Evolutionary conservation across 352 stramenopile species (phyloP).

Genomic region (Hyaloperonospora arabidopsidis): DNA sequence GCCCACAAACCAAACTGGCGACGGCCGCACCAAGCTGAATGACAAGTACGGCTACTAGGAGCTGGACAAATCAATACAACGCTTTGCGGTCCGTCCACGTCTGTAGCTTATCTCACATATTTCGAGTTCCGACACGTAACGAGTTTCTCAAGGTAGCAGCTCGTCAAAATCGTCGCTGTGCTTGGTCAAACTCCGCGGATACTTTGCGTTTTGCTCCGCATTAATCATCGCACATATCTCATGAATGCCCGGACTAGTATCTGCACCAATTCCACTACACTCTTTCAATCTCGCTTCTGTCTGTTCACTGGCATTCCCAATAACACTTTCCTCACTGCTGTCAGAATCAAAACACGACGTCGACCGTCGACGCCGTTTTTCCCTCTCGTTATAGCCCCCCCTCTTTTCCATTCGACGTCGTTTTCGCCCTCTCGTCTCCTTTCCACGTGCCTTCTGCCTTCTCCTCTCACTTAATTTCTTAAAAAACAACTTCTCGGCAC

Average conservation of each 20-base stretch:
- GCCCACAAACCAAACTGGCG: constrained; percentile 69
- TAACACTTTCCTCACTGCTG: neutral
- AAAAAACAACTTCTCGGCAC: constrained; percentile 65
- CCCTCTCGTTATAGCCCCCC: constrained; percentile 1
- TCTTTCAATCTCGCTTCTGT: neutral
- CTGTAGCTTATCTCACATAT: neutral
- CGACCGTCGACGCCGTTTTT: constrained; percentile 11
- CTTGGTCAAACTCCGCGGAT: neutral
- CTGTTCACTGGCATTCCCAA: neutral
- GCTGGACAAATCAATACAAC: no score
- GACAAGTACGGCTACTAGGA: constrained; percentile 76
- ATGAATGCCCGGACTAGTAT: constrained; percentile 16
- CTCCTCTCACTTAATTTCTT: constrained; percentile 37
- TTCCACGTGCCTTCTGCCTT: constrained; percentile 10
- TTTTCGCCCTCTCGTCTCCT: constrained; percentile 13
- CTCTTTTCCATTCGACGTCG: constrained; percentile 9
- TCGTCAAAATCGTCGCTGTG: constrained; percentile 11
- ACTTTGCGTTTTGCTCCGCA: constrained; percentile 16
- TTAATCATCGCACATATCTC: constrained; percentile 35
- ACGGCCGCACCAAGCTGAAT: constrained; percentile 77
- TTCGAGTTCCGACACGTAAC: neutral
- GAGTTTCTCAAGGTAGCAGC: constrained; percentile 12
- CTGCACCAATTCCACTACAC: neutral
- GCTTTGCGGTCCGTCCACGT: no score
- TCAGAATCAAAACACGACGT: constrained; percentile 1